Evolutionary conservation across 176 grass and related monocot genomes (phyloP).

Genomic region (Oryza coarctata): DNA sequence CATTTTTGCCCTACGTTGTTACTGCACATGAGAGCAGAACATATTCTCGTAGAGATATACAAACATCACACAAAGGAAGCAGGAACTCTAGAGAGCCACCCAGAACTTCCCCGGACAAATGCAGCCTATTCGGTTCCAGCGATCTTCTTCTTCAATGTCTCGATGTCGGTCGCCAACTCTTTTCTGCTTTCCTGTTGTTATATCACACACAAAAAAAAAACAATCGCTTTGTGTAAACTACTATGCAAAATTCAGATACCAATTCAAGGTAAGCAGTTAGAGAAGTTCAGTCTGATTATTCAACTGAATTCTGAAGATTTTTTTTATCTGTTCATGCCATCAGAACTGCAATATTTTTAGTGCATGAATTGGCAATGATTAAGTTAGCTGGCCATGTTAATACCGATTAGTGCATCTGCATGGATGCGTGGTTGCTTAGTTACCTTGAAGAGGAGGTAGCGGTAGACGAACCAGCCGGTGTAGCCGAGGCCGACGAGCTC

Average conservation of each 20-base stretch:
- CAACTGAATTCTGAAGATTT: too few relatives aligned
- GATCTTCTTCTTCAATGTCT: not conserved
- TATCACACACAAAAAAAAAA: not conserved
- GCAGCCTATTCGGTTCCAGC: not conserved
- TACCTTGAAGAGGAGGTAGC: constrained; percentile 99
- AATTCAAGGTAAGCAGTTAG: not conserved
- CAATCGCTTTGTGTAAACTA: not conserved
- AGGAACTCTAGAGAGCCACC: not conserved
- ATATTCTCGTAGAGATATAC: not conserved
- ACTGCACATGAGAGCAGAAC: not conserved
- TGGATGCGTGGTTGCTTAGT: not conserved
- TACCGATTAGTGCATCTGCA: too few relatives aligned
- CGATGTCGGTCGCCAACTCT: not conserved
- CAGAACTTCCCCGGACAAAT: not conserved
- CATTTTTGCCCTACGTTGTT: not conserved
- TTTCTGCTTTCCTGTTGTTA: constrained; percentile 48
- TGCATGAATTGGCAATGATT: not conserved
- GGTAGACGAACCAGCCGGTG: constrained; percentile 98
- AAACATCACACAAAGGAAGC: not conserved
- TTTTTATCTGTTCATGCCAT: too few relatives aligned
- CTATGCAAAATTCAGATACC: not conserved
- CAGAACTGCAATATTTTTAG: not conserved
- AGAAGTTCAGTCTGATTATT: not conserved
- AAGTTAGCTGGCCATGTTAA: not conserved
- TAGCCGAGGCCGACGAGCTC: constrained; percentile 95